Base-by-base conservation (phyloP, 225 moss, liverwort and hornwort species). In the Asterella californica region DNA sequence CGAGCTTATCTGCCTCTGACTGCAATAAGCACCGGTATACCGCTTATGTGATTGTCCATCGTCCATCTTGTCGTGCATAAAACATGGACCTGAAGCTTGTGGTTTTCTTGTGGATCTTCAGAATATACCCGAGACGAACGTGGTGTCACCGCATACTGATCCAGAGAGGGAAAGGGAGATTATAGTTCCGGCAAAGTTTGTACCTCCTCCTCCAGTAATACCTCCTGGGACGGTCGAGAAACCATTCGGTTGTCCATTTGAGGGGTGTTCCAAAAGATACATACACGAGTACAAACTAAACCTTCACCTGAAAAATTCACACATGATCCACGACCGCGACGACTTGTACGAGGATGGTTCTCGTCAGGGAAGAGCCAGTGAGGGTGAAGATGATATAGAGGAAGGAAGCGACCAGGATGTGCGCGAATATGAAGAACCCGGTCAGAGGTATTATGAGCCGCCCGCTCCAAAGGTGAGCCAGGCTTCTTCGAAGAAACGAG, bases 261-360 rank as follows among this genome's bases (percentile, higher is more conserved):
- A 91, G 48, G 95, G 95, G 45, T 99, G 99, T 80, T 77, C 86
- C 0, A 99, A 99, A 70, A 87, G 95, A 7, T 99, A 99, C 70
- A 99, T 95, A 47, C 99, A 99, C 57, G 95, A 92, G 81, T 99
- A 99, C 72, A 99, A 99, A 68, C 81, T 99, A 15, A 99, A 99
- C 80, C 93, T 99, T 30, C 99, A 99, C 70, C 78, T 99, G 27
- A 95, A 93, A 79, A 94, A 84, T 85, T 89, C 93, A 4, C 99
- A 99, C 76, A 75, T 86, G 25, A 85, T 88, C 50, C 89, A 87
- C 27, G n/a, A n/a, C n/a, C n/a, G n/a, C n/a, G n/a, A n/a, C n/a
- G 89, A 87, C 11, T 72, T 25, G 0, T 84, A 84, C 6, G 87
- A 89, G 5, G 95, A 89, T 42, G 79, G 78, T 18, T 79, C 65